Evolutionary conservation across 2,329 filamentous ascomycete genomes (phyloP), one percentile per base, ranked within the genome.

Genomic region (Fusarium fracticaudum): DNA sequence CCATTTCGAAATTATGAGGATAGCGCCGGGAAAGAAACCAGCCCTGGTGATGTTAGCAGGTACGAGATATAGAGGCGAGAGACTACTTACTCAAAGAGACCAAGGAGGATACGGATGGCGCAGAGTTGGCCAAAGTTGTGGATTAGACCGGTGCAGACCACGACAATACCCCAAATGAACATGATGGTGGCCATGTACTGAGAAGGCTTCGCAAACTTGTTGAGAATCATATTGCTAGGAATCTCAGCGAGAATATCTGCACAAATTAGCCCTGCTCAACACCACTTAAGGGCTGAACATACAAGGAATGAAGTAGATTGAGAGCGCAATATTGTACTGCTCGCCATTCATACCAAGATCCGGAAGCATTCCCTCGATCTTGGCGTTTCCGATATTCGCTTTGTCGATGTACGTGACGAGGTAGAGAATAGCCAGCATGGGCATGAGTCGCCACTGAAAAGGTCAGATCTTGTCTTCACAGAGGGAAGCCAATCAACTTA

Each of bases 11-110:
- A 75, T 77, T 13, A 81, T 73, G 22, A 77, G 79, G 20, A 79
- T 76, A 2, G 77, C 80, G 8, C 77, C 79, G 1, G 80, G 79
- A 40, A 79, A 80, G 64, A 81, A 81, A 5, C 79, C 79, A 26
- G 80, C 78, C 24, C 71, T 74, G 2, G 6, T 2, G 12, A 9
- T 24, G 5, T 73, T 33, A 67, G 51, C 38, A 7, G 8, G 1
- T 6, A 14, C 0, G 10, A 14, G 6, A 7, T 13, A 1, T 5
- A 4, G 11, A 9, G 1, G 7, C 11, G 8, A 1, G 2, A 2
- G 7, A 10, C 2, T 3, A n/a, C 71, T 11, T 31, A 73, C 71
- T 74, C 71, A 3, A 74, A 74, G 0, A 71, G 29, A 59, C 71
- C 71, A 9, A 73, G 67, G 0, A 74, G 61, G 14, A 73, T 71